These are phyloP conservation scores for Dioscorea zingiberensis DNA, from an alignment of 106 monocot genomes.

Conservation along the genomic window DNA sequence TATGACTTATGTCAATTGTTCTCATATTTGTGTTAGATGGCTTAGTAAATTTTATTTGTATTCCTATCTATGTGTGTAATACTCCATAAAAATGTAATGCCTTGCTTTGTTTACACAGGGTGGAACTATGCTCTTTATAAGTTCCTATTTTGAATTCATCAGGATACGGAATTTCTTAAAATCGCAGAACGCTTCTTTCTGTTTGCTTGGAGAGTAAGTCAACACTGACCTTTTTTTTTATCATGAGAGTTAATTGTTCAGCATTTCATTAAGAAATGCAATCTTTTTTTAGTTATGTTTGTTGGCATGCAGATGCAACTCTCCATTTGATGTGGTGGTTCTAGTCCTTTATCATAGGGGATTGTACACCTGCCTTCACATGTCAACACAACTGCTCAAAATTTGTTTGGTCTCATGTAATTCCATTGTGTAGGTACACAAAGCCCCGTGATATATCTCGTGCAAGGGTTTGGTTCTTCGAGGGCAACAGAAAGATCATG, in stretches of 20 bases:
- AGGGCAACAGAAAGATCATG: constrained; percentile 87
- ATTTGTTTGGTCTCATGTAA: not conserved
- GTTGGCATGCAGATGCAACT: not conserved
- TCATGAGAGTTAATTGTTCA: not conserved
- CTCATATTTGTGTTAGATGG: not conserved
- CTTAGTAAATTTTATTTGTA: not conserved
- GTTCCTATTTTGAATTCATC: constrained; percentile 88
- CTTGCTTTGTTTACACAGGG: constrained; percentile 45
- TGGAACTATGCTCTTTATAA: constrained; percentile 80
- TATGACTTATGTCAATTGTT: too few species aligned
- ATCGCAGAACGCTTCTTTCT: constrained; percentile 85
- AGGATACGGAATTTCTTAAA: constrained; percentile 84
- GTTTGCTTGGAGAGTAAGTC: constrained; percentile 92
- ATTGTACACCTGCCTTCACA: not conserved
- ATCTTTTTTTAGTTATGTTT: not conserved
- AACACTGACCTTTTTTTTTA: not conserved
- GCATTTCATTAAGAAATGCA: not conserved
- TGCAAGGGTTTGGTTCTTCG: constrained; percentile 88
- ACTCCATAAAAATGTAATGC: not conserved
- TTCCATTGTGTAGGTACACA: constrained; percentile 45
- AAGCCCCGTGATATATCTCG: constrained; percentile 93
- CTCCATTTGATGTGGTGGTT: not conserved
- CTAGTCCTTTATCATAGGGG: too few species aligned
- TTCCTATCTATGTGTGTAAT: not conserved
- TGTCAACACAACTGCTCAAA: not conserved